Evolutionary conservation across 2,329 filamentous ascomycete species (phyloP), one percentile per base, ranked within the genome.

Genomic region (Aureobasidium vineae): DNA sequence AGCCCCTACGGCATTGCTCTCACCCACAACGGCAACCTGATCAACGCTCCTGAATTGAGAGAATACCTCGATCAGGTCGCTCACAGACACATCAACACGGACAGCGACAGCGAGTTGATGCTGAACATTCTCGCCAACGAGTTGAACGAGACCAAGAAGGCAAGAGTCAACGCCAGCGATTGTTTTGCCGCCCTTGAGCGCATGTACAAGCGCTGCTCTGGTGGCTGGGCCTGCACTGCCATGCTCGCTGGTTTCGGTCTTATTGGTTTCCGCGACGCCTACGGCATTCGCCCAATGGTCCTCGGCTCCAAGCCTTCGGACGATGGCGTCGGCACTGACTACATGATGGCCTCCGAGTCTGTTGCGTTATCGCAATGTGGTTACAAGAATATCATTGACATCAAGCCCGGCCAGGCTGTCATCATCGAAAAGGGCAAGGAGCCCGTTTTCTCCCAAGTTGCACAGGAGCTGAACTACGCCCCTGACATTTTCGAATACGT

Each of bases 281-380:
- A 92, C 73, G 91, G 91, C 69, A 96, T 96, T 73, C 90, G 92
- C 15, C 92, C 92, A 2, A 85, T 97, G 70, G 86, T 90, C 54
- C 80, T 96, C 11, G 92, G 92, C 49, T 90, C 87, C 57, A 85
- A 92, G 64, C 84, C 86, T 1, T 92, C 90, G 1, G 77, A 81
- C 16, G 89, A 86, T 45, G 83, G 85, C 41, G 85, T 43, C 68
- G 87, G 86, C 6, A 88, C 43, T 68, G 92, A 97, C 77, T 97
- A 96, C 80, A 92, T 97, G 85, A 86, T 97, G 81, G 91, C 92
- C 0, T 96, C 92, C 0, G 92, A 97, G 78, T 94, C 90, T 10
- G 88, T 97, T 59, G 92, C 92, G 10, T 81, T 97, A 54, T 85
- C 85, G 53, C 91, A 96, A 76, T 87, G 94, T 56, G 91, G 91